Percentiles rank a stretch among this genome's conserved stretches.
These are phyloP conservation scores for Aspergillus flavus DNA, from an alignment of 2,329 filamentous ascomycete genomes.

Conservation along the genomic window DNA sequence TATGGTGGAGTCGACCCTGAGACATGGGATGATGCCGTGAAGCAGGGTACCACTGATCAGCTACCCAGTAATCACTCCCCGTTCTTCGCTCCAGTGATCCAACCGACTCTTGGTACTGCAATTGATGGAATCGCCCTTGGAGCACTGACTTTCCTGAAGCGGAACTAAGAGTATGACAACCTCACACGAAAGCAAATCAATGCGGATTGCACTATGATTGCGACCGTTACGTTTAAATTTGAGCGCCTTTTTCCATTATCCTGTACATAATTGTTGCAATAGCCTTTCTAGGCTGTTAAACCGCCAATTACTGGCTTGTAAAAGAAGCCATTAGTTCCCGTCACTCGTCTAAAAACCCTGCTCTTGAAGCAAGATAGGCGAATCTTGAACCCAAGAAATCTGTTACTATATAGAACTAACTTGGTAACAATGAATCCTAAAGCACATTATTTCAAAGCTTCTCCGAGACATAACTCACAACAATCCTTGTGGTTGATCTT, in stretches of 20 bases:
- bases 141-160: constrained; percentile 46
- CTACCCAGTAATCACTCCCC: constrained; percentile 62
- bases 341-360: too few species aligned
- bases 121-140: constrained; percentile 54
- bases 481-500: constrained; percentile 61
- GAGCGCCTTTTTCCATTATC: not conserved
- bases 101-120: constrained; percentile 57
- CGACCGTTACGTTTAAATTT: not conserved
- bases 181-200: not conserved
- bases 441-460: constrained; percentile 8
- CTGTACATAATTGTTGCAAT: not conserved
- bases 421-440: not conserved
- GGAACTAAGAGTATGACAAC: not conserved
- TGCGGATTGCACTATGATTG: not conserved
- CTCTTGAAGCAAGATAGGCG: too few species aligned
- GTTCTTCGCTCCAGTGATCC: constrained; percentile 59
- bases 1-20: constrained; percentile 57
- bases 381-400: too few species aligned
- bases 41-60: constrained; percentile 48
- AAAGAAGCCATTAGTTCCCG: too few species aligned
- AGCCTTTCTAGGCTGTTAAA: too few species aligned
- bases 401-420: not conserved
- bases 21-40: constrained; percentile 52
- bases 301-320: too few species aligned
- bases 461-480: constrained; percentile 50